phyloP scores from a whole-genome alignment of 2,329 filamentous ascomycete genomes.

The Fusarium sp. region DNA sequence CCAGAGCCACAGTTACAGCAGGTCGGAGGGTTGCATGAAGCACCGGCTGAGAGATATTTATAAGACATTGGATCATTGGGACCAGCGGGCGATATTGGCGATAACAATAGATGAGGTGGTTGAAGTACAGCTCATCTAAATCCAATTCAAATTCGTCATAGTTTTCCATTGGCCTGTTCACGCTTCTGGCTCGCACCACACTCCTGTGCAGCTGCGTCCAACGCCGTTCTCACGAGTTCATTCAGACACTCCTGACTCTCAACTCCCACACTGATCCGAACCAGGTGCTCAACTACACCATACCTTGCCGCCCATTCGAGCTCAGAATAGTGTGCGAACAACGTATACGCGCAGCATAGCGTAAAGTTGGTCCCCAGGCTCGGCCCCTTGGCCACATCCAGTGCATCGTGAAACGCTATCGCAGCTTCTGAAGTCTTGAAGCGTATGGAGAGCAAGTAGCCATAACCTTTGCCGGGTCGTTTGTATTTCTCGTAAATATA shows the following conservation, averaged over 20 bases:
- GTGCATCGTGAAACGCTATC: conserved; percentile 63
- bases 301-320: conserved; percentile 57
- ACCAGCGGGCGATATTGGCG: too few relatives aligned
- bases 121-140: neutral
- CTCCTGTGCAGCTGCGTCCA: conserved; percentile 23
- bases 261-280: conserved; percentile 63
- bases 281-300: conserved; percentile 58
- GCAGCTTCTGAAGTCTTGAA: conserved; percentile 58
- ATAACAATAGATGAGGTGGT: too few relatives aligned
- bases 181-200: neutral
- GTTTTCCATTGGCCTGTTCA: neutral
- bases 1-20: too few relatives aligned
- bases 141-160: neutral
- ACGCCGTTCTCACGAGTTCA: conserved; percentile 29
- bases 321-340: conserved; percentile 57
- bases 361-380: conserved; percentile 67
- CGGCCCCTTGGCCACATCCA: conserved; percentile 65
- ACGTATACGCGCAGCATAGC: conserved; percentile 60
- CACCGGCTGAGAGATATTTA: too few relatives aligned
- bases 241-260: conserved; percentile 56
- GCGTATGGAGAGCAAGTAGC: conserved; percentile 66
- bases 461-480: conserved; percentile 63
- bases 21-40: too few relatives aligned
- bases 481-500: conserved; percentile 51
- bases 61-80: too few relatives aligned